Evolutionary conservation across 176 grass and related monocot species (phyloP), one percentile per base, ranked within the genome.

Genomic region (Juncus effusus): DNA sequence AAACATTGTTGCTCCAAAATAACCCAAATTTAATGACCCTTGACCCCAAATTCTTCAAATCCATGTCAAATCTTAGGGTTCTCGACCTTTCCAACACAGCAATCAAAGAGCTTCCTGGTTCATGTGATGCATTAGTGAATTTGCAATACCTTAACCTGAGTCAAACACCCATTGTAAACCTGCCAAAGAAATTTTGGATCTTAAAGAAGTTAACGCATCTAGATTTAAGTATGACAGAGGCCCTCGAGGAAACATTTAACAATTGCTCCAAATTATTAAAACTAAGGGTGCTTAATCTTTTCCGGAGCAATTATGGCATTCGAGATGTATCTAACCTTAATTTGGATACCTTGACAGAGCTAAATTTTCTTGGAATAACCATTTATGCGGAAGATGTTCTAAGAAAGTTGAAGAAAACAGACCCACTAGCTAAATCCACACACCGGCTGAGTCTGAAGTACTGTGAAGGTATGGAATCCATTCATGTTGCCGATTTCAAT

Each of bases 21-120:
- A 81, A 81, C 10, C 37, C 54, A 45, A 63, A 75, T 3, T 67
- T 81, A 51, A 9, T 11, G 11, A 42, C 13, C 13, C 63, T 81
- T 9, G 6, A 63, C 11, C 13, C 78, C 3, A 60, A 55, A 13
- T 81, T 81, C 36, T 81, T 75, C 42, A 37, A 3, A 36, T 62
- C 0, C 45, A 81, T 81, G 78, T 13, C 10, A 2, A 36, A 36
- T 2, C 78, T 81, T 51, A 75, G 56, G 44, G 78, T 75, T 49
- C 78, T 81, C 6, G 78, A 81, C 40, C 78, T 81, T 42, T 81
- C 77, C 0, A 8, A 73, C 60, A 80, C 77, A 6, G 16, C 58
- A 35, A 66, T 80, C 19, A 49, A 58, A 56, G 40, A 73, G 13
- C 56, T 80, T 56, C 68, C 77, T 7, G 50, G 50, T 6, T 59